Evolutionary conservation across 768 basidiomycete species (phyloP).

Genomic region (Auricularia sp.): DNA sequence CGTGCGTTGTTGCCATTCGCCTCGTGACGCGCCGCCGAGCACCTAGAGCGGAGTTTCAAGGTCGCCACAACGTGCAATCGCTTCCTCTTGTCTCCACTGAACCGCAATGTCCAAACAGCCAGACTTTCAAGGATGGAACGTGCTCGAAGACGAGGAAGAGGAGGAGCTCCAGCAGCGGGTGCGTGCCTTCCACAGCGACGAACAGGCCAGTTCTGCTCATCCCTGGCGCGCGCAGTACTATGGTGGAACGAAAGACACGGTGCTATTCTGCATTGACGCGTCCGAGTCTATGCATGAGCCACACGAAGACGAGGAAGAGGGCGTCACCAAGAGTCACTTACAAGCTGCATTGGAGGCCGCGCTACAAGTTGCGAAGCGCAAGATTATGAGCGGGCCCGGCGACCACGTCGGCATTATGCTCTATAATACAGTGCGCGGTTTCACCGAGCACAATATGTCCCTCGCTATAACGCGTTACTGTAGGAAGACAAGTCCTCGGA

Average conservation of each 20-base stretch:
- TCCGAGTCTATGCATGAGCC: conserved; percentile 80
- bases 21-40: not conserved
- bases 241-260: conserved; percentile 73
- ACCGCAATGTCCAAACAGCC: too few relatives aligned
- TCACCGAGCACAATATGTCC: not conserved
- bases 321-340: conserved; percentile 60
- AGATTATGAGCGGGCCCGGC: conserved; percentile 79
- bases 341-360: conserved; percentile 74
- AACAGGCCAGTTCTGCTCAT: not conserved
- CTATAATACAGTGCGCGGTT: conserved; percentile 74
- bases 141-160: conserved; percentile 70
- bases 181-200: conserved; percentile 30
- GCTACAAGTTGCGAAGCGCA: conserved; percentile 79
- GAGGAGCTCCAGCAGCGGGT: conserved; percentile 63
- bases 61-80: too few relatives aligned
- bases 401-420: conserved; percentile 86
- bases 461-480: not conserved
- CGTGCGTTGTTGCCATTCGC: not conserved
- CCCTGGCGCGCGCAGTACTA: conserved; percentile 35
- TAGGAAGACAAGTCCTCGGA: conserved; percentile 26
- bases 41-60: not conserved
- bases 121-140: conserved; percentile 70
- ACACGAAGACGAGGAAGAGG: conserved; percentile 48
- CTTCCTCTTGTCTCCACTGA: too few relatives aligned
- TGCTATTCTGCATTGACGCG: conserved; percentile 93